Conservation (phyloP, 2,329 filamentous ascomycete species). For the Colletotrichum karsti region DNA sequence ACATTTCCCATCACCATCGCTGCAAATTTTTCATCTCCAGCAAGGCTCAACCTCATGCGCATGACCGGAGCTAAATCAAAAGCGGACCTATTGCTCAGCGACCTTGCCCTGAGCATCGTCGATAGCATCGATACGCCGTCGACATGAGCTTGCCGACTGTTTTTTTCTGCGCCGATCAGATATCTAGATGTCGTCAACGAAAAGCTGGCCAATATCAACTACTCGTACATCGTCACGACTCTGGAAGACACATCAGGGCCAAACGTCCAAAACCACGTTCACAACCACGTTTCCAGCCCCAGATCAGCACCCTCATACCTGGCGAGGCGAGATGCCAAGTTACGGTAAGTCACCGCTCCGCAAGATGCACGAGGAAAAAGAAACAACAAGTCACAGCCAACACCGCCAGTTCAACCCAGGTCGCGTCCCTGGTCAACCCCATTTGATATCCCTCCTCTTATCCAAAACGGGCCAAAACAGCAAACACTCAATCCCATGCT, state of each 20-base stretch:
- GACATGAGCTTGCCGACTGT: too few species aligned
- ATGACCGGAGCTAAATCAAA: neutral
- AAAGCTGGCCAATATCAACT: neutral
- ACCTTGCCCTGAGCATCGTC: neutral
- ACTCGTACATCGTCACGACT: neutral
- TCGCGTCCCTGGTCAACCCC: neutral
- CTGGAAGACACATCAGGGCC: neutral
- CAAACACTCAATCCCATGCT: neutral
- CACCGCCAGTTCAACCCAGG: neutral
- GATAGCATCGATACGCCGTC: neutral
- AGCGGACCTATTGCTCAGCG: neutral
- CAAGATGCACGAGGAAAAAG: neutral
- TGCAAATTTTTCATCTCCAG: slow-evolving; percentile 23
- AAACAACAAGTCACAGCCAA: neutral
- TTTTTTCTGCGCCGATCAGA: neutral
- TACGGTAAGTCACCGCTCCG: neutral
- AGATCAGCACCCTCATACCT: neutral
- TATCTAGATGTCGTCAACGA: neutral
- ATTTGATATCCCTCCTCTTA: neutral
- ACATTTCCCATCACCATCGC: neutral
- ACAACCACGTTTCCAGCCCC: neutral
- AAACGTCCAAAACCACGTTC: neutral
- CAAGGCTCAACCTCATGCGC: neutral
- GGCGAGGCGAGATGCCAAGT: neutral
- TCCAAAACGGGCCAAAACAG: neutral